These are phyloP conservation scores for Arthrobotrys megalospora DNA, from an alignment of 2,329 filamentous ascomycete genomes.

Conservation along the genomic window DNA sequence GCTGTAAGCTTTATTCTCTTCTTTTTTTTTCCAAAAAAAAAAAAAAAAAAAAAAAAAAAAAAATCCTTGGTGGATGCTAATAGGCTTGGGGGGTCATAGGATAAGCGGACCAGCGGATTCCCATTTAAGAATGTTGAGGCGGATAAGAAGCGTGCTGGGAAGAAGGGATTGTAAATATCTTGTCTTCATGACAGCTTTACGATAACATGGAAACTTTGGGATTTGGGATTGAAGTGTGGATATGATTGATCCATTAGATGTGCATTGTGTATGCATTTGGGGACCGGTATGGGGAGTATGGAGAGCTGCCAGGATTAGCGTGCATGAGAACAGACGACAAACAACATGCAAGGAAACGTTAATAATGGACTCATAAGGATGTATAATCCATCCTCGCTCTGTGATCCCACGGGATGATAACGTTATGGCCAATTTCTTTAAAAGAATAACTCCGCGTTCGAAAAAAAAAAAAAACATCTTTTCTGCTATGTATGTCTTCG, in stretches of 20 bases:
- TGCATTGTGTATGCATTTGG: no score
- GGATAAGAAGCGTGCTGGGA: constrained; percentile 70
- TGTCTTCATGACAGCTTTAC: no score
- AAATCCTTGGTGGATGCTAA: not conserved
- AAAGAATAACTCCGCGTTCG: not conserved
- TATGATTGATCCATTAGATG: no score
- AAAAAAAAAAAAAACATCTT: not conserved
- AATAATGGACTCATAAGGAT: not conserved
- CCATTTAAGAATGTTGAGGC: constrained; percentile 76
- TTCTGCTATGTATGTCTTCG: not conserved
- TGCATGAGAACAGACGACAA: no score
- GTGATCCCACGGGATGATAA: constrained; percentile 15
- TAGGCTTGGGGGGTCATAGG: constrained; percentile 65
- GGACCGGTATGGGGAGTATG: no score
- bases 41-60: no score
- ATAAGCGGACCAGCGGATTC: constrained; percentile 77
- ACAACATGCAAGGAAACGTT: no score
- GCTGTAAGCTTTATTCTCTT: constrained; percentile 62
- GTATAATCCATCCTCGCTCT: not conserved
- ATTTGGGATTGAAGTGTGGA: no score
- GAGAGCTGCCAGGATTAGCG: no score
- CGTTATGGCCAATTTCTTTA: not conserved
- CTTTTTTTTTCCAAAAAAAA: no score
- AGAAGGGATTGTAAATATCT: constrained; percentile 60
- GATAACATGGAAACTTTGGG: not conserved